Percentiles rank a stretch among this genome's conserved stretches.
Conservation (phyloP, 2,329 filamentous ascomycete genomes). For the Fusarium brevicatenulatum region DNA sequence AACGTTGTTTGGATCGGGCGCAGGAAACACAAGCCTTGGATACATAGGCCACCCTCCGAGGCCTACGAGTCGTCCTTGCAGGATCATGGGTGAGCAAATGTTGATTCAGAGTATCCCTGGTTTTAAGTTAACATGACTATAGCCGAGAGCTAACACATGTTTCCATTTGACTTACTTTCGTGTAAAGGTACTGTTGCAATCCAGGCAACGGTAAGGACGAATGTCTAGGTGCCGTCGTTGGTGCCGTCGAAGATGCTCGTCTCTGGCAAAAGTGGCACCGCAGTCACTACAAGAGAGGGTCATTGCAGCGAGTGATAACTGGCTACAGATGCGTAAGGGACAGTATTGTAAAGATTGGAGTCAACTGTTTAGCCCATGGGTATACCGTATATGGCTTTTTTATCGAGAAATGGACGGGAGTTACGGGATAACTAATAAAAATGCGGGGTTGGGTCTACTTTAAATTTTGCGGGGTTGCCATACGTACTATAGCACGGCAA, state of each 20-base stretch:
- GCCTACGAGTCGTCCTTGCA: neutral
- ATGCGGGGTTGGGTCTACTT: neutral
- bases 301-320: neutral
- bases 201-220: neutral
- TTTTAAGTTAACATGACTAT: too few species aligned
- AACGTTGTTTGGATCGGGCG: neutral
- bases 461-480: neutral
- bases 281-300: neutral
- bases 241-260: neutral
- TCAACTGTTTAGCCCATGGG: neutral
- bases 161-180: neutral
- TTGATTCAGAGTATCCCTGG: neutral
- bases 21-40: neutral
- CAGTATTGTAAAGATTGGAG: too few species aligned
- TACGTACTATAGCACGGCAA: neutral
- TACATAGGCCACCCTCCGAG: neutral
- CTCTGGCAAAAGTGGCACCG: neutral
- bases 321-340: neutral
- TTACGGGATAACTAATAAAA: neutral
- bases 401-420: neutral
- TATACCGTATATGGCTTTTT: neutral
- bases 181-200: neutral
- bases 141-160: fast-evolving
- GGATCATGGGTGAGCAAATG: neutral
- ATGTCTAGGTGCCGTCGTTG: neutral